A percentile compares a stretch with the other conserved stretches of the same genome.
These are phyloP conservation scores for Exophiala sp. DNA, from an alignment of 2,329 filamentous ascomycete species.

Conservation along the genomic window DNA sequence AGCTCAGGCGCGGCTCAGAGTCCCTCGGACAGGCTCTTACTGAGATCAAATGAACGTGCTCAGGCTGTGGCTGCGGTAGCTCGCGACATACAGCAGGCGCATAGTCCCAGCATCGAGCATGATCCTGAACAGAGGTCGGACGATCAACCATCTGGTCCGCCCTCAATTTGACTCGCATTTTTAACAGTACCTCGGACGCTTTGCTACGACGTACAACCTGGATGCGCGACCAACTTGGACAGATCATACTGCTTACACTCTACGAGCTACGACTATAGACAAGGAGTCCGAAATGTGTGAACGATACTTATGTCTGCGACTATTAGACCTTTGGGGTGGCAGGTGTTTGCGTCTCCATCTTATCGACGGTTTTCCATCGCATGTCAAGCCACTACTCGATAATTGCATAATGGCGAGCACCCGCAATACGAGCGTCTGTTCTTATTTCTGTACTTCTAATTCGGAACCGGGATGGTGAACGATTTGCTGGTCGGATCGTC, in stretches of 20 bases:
- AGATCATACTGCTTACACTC: neutral
- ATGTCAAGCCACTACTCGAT: neutral
- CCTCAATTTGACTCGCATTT: constrained; percentile 5
- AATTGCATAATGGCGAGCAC: constrained; percentile 3
- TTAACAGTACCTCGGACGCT: neutral
- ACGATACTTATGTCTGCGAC: constrained; percentile 22
- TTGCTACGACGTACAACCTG: neutral
- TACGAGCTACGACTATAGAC: constrained; percentile 23
- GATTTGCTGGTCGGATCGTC: neutral
- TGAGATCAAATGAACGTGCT: constrained; percentile 18
- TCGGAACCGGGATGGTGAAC: neutral
- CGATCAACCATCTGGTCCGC: constrained; percentile 5
- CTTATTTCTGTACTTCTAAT: neutral
- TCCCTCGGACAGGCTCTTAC: constrained; percentile 21
- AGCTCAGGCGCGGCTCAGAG: constrained; percentile 19
- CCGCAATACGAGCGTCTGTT: neutral
- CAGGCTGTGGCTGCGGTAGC: constrained; percentile 13
- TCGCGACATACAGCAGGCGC: constrained; percentile 10
- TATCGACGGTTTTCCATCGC: neutral
- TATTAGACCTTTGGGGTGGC: neutral
- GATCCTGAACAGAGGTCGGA: constrained; percentile 4
- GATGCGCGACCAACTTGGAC: neutral
- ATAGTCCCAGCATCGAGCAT: constrained; percentile 11
- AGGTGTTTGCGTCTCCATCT: neutral
- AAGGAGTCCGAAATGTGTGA: constrained; percentile 9